Conservation (phyloP, 257 asterid species). For the Solanum boliviense region DNA sequence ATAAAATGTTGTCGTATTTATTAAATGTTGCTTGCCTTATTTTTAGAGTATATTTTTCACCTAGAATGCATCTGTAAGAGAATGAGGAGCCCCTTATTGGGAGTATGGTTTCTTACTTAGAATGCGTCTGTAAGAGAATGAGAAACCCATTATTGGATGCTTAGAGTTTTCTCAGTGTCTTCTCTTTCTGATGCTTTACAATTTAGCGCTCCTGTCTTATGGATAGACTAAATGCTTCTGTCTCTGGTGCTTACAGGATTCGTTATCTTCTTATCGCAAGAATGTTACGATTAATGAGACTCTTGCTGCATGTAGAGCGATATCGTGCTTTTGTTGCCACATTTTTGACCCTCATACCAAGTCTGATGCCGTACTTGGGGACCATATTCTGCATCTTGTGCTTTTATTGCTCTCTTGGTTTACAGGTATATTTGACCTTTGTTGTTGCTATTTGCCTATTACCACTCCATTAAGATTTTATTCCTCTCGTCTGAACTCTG, state of each 20-base stretch:
- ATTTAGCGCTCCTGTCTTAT: not conserved
- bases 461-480: not conserved
- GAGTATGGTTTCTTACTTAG: not conserved
- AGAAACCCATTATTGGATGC: not conserved
- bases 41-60: not conserved
- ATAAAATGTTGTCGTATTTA: not conserved
- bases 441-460: not conserved
- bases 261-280: slow-evolving; percentile 97
- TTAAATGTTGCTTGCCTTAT: not conserved
- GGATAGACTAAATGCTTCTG: not conserved
- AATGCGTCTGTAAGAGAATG: not conserved
- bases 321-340: slow-evolving; percentile 97
- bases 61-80: not conserved
- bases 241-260: slow-evolving; percentile 48
- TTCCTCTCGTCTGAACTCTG: not conserved
- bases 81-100: not conserved
- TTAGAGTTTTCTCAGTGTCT: not conserved
- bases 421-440: slow-evolving; percentile 52
- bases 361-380: slow-evolving; percentile 94
- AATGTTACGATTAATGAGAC: slow-evolving; percentile 89
- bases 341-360: slow-evolving; percentile 86
- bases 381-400: slow-evolving; percentile 85
- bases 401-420: slow-evolving; percentile 86
- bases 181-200: not conserved
- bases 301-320: slow-evolving; percentile 72